Base-by-base conservation (phyloP, 2,329 filamentous ascomycete species). In the Scedosporium aurantiacum region DNA sequence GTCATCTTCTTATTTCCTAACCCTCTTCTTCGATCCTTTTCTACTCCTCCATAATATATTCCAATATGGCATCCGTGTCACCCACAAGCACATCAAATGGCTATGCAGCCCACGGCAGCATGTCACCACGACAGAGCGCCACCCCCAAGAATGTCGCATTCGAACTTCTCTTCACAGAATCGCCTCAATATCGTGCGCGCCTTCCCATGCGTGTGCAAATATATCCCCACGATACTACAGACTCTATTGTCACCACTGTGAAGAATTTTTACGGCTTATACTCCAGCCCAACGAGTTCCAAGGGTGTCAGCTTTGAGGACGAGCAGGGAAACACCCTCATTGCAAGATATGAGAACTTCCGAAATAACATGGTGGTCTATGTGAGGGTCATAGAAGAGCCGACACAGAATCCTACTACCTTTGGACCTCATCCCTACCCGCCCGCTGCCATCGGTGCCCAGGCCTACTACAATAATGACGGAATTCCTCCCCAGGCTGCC, bases 181-280 rank as follows among this genome's bases (percentile, higher is more conserved):
- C 83, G 37, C 84, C 85, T 63, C 83, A 87, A 70, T 84, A 83
- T 68, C 84, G 85, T 68, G 88, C 88, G 75, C 86, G 89, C 70
- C 79, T 92, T 66, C 89, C 89, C n/a, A 87, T 93, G 84, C 82
- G 89, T 69, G 89, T 93, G 60, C 89, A 95, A 70, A 97, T 99
- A 67, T 96, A 88, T 70, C 90, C 90, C 56, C 92, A 97, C 74
- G 94, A 99, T 78, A 92, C 90, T 60, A 97, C 93, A 23, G 93
- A 97, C 72, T 97, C 92, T 41, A 99, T 99, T 76, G 90, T 97
- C 65, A 94, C 91, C 14, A 97, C 94, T 1, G 93, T 97, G 70
- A 97, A 96, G 82, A 97, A 97, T 79, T 97, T 97, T 78, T 97
- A 96, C 72, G 94, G 94, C 64, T 82, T 99, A 67, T 97, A 97